A percentile compares a stretch with the other conserved stretches of the same genome.
These are phyloP conservation scores for Pleodorina starrii DNA, from an alignment of 139 green algal genomes.

Conservation along the genomic window DNA sequence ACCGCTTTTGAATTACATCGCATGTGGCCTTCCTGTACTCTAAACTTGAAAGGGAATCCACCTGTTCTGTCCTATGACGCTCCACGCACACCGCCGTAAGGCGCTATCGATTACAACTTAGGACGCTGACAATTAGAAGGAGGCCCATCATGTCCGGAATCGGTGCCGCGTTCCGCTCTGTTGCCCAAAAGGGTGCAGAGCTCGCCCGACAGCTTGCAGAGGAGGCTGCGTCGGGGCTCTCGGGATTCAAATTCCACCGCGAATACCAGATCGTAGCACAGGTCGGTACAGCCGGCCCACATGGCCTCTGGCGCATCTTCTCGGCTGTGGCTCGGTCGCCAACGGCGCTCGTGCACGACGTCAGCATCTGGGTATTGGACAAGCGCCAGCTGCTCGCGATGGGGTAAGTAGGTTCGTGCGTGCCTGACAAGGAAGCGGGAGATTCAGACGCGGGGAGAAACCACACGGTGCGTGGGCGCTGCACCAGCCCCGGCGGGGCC, in stretches of 20 bases:
- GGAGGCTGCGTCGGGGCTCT: not conserved
- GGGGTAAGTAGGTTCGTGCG: too few species aligned
- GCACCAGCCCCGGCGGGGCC: too few species aligned
- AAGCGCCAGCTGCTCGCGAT: slow-evolving; percentile 70
- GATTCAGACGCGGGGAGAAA: too few species aligned
- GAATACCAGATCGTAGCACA: not conserved
- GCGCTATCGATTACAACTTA: not conserved
- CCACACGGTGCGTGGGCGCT: too few species aligned
- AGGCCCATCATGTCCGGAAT: not conserved
- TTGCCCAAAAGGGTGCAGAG: not conserved
- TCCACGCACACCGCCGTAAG: too few species aligned
- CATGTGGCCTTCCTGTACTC: too few species aligned
- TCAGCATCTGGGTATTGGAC: slow-evolving; percentile 84
- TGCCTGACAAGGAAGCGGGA: too few species aligned
- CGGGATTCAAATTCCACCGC: not conserved
- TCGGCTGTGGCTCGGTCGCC: not conserved
- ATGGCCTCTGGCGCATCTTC: slow-evolving; percentile 60
- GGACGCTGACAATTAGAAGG: not conserved
- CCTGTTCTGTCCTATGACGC: too few species aligned
- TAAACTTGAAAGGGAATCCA: too few species aligned
- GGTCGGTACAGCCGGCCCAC: slow-evolving; percentile 33
- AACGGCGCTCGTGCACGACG: slow-evolving; percentile 56
- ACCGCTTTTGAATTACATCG: too few species aligned
- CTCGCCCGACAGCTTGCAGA: not conserved
- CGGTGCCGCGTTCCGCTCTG: not conserved